Evolutionary conservation across 2,329 filamentous ascomycete genomes (phyloP), one percentile per base, ranked within the genome.

Genomic region (Colletotrichum sublineola): DNA sequence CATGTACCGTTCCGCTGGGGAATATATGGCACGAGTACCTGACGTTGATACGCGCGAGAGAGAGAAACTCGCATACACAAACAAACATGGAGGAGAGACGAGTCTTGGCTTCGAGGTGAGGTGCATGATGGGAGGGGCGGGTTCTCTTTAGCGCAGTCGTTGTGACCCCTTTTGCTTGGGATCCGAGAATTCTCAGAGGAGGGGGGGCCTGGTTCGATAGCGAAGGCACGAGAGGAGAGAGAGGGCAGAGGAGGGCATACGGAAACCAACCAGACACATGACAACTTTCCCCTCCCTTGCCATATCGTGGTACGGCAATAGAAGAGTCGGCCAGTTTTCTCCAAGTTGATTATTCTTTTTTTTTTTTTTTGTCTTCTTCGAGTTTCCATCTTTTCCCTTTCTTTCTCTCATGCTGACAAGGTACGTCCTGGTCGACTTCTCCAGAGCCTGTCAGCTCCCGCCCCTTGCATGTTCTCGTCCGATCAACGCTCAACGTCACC

Each of bases 241-340:
- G 24, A 20, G 38, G 14, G 4, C 3, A 44, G 29, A 55, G 36
- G 33, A 56, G 20, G 18, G 31, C n/a, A 42, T 38, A 24, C 24
- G 36, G 53, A 48, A 15, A 40, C 4, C 5, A n/a, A 20, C 11
- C 44, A 24, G 24, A 29, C 68, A 68, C 68, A 71, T 56, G 64
- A 68, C 64, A 36, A 14, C 64, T 31, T 8, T 44, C 9, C 14
- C 33, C 12, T 11, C 31, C 6, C 48, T 33, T 63, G 60, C 31
- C n/a, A 20, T 20, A 18, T 38, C 33, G 48, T 71, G 64, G 48
- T 56, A 67, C 63, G 15, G 24, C 33, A 52, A 29, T 63, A 63
- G 46, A 63, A 63, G 46, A 52, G 24, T 1, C n/a, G n/a, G 60
- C 12, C 33, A 14, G 48, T 38, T n/a, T 46, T n/a, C 33, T 52